A percentile compares a stretch with the other conserved stretches of the same genome.
Conservation (phyloP, 306 rosid genomes). For the Lagenaria siceraria region DNA sequence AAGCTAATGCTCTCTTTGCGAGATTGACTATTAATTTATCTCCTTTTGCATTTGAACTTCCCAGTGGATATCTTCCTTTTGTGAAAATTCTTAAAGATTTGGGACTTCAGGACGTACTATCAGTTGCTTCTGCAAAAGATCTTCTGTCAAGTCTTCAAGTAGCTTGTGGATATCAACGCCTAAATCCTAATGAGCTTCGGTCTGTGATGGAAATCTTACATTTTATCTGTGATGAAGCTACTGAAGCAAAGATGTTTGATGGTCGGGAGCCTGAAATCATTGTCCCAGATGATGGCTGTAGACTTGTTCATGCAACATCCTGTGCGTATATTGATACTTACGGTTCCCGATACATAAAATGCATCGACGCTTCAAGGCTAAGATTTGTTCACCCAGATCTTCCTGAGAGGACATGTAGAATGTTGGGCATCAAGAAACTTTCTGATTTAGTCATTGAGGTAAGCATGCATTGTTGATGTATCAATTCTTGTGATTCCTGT, state of each 20-base stretch:
- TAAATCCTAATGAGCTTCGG: conserved; percentile 94
- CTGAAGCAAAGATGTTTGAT: conserved; percentile 28
- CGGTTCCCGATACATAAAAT: conserved; percentile 77
- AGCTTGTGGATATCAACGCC: conserved; percentile 81
- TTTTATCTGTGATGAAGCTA: conserved; percentile 61
- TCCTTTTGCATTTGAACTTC: conserved; percentile 96
- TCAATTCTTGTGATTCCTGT: conserved; percentile 1
- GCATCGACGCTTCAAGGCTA: conserved; percentile 65
- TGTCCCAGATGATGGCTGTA: conserved; percentile 89
- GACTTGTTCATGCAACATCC: conserved; percentile 77
- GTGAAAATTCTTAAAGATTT: conserved; percentile 74
- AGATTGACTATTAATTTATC: conserved; percentile 75
- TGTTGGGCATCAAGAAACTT: conserved; percentile 64
- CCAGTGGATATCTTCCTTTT: conserved; percentile 66
- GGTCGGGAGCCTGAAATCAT: conserved; percentile 62
- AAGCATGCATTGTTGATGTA: conserved; percentile 16
- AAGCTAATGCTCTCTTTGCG: conserved; percentile 66
- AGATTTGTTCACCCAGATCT: conserved; percentile 86
- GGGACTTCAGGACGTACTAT: conserved; percentile 76
- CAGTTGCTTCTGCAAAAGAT: conserved; percentile 68
- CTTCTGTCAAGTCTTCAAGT: conserved; percentile 75
- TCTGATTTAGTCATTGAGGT: conserved; percentile 87
- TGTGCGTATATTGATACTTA: conserved; percentile 78
- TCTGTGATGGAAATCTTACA: conserved; percentile 84
- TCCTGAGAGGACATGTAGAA: conserved; percentile 62